phyloP scores from a whole-genome alignment of 1,284 basidiomycete genomes.

The Cryptococcus amylolentus region DNA sequence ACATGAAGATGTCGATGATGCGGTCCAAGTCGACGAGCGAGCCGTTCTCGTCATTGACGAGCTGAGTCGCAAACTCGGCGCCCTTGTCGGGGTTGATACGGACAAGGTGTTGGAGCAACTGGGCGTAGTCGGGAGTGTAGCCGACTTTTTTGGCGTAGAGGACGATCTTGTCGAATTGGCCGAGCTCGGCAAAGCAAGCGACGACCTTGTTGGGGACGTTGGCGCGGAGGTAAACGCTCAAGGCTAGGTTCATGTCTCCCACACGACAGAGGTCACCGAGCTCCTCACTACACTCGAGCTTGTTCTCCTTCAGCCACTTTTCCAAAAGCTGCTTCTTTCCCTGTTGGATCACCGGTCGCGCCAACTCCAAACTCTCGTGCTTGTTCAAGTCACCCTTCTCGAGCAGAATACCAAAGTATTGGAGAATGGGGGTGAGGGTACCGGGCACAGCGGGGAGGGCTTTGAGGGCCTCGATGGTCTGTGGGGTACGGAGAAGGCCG shows the following conservation, averaged over 20 bases:
- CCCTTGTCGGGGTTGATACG: conserved; percentile 96
- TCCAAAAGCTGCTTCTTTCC: conserved; percentile 96
- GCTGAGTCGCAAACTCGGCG: conserved; percentile 93
- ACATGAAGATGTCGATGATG: conserved; percentile 98
- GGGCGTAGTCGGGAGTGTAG: conserved; percentile 89
- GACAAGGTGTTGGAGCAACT: conserved; percentile 95
- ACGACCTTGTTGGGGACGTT: conserved; percentile 99
- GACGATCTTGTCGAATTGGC: conserved; percentile 97
- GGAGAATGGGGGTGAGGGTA: conserved; percentile 91
- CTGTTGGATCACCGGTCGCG: conserved; percentile 92
- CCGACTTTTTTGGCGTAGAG: conserved; percentile 97
- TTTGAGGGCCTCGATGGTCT: conserved; percentile 99
- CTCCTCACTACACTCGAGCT: conserved; percentile 98
- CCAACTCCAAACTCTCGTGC: conserved; percentile 91
- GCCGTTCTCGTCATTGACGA: conserved; percentile 90
- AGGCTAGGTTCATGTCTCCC: conserved; percentile 94
- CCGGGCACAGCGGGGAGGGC: conserved; percentile 85
- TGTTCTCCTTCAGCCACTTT: conserved; percentile 99
- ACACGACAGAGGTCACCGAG: conserved; percentile 91
- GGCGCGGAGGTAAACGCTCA: conserved; percentile 96
- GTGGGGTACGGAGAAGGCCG: conserved; percentile 89
- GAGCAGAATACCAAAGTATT: conserved; percentile 96
- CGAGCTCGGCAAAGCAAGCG: conserved; percentile 98
- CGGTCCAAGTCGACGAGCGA: conserved; percentile 92
- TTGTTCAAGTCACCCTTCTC: conserved; percentile 99